These are phyloP conservation scores for Hemerocallis citrina DNA, from an alignment of 106 monocot genomes.

Conservation along the genomic window DNA sequence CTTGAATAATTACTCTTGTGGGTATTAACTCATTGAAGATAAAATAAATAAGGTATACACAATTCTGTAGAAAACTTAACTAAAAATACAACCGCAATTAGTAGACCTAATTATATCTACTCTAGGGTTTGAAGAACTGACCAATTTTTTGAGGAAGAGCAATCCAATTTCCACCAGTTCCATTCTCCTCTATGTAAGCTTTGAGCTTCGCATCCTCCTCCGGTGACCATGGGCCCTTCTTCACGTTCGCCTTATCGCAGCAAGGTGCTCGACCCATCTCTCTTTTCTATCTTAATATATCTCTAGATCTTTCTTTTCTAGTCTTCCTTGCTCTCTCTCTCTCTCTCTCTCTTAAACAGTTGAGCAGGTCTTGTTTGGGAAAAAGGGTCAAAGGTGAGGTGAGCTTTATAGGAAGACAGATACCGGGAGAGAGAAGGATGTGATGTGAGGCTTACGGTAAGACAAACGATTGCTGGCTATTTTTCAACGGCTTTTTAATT, in stretches of 20 bases:
- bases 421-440: slow-evolving; percentile 17
- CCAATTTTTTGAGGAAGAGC: slow-evolving; percentile 18
- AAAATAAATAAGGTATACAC: too few species aligned
- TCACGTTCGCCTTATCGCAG: slow-evolving; percentile 86
- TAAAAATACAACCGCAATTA: too few species aligned
- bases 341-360: slow-evolving; percentile 9
- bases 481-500: neutral
- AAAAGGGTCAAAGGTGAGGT: slow-evolving; percentile 10
- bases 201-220: slow-evolving; percentile 90
- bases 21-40: too few species aligned
- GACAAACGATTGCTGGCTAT: too few species aligned
- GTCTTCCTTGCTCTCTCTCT: neutral
- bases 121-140: too few species aligned
- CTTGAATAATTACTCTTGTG: too few species aligned
- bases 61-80: too few species aligned
- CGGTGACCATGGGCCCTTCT: slow-evolving; percentile 90
- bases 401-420: slow-evolving; percentile 36
- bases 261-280: slow-evolving; percentile 93
- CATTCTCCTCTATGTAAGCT: slow-evolving; percentile 63
- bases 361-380: neutral
- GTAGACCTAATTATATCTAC: too few species aligned
- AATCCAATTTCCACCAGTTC: slow-evolving; percentile 40
- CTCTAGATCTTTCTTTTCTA: too few species aligned
- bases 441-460: slow-evolving; percentile 23
- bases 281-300: too few species aligned